Evolutionary conservation across 495 filamentous ascomycete species (phyloP).

Genomic region (Xylaria bambusicola): DNA sequence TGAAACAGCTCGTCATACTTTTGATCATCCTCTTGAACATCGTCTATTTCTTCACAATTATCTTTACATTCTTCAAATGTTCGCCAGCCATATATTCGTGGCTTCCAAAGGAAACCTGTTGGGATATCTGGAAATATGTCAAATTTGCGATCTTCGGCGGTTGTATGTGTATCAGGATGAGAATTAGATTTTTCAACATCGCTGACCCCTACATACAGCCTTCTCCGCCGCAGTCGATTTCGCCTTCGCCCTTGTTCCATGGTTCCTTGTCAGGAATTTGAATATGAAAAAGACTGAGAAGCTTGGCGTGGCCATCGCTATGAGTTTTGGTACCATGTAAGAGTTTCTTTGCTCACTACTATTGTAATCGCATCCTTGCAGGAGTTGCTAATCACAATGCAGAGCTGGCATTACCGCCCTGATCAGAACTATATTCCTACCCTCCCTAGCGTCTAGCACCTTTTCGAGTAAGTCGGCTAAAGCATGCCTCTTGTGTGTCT

Average conservation of each 20-base stretch:
- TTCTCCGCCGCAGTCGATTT: conserved; percentile 43
- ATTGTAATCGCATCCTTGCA: neutral
- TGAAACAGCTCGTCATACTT: conserved; percentile 31
- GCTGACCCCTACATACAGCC: conserved; percentile 8
- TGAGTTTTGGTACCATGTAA: conserved; percentile 44
- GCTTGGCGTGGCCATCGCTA: conserved; percentile 39
- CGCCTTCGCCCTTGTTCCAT: conserved; percentile 36
- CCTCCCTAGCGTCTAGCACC: neutral
- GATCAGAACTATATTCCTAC: conserved; percentile 5
- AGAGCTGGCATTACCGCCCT: conserved; percentile 12
- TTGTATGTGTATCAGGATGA: conserved; percentile 23
- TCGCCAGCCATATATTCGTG: conserved; percentile 38
- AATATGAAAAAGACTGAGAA: conserved; percentile 38
- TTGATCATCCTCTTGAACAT: conserved; percentile 40
- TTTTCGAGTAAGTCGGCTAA: conserved; percentile 8
- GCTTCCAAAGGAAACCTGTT: conserved; percentile 35
- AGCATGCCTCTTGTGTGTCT: neutral
- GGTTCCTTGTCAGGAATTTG: conserved; percentile 37
- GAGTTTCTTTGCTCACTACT: conserved; percentile 8
- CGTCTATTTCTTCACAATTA: conserved; percentile 38
- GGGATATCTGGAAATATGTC: conserved; percentile 29
- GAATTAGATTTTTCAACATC: neutral
- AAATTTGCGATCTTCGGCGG: conserved; percentile 33
- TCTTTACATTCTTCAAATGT: conserved; percentile 45
- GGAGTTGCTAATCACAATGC: neutral